phyloP scores from a whole-genome alignment of 169 alveolate species.

The Plasmodium falciparum region DNA sequence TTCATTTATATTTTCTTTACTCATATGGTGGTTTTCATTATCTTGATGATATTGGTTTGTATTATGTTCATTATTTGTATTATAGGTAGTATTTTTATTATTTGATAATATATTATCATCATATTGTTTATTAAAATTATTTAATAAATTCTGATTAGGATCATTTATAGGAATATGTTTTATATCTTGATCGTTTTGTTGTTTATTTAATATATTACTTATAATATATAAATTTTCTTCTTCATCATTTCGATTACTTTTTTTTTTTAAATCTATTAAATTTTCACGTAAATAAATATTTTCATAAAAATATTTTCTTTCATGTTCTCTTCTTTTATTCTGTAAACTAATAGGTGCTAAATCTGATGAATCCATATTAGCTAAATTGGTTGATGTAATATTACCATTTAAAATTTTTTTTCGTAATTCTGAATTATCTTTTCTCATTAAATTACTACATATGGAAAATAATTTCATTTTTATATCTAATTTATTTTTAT shows the following conservation, averaged over 20 bases:
- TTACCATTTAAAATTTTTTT: constrained; percentile 44
- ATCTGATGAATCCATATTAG: constrained; percentile 60
- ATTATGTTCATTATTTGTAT: not conserved
- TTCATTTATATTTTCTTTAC: not conserved
- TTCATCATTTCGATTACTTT: constrained; percentile 27
- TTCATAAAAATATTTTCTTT: constrained; percentile 68
- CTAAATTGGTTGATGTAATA: constrained; percentile 33
- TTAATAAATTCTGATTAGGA: not conserved
- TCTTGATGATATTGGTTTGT: not conserved
- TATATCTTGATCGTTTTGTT: not conserved
- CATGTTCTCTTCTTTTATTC: constrained; percentile 72
- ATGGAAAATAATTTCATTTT: constrained; percentile 65
- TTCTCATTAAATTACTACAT: constrained; percentile 38
- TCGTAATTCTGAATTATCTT: constrained; percentile 64
- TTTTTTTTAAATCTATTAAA: constrained; percentile 46
- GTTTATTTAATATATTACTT: not conserved
- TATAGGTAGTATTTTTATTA: not conserved
- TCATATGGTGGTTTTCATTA: not conserved
- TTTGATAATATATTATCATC: not conserved
- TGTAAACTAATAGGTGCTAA: constrained; percentile 73
- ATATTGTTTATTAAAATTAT: not conserved
- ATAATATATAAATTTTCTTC: constrained; percentile 3
- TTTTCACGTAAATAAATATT: constrained; percentile 59
- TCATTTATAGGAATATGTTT: not conserved
- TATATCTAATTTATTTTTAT: constrained; percentile 45